Evolutionary conservation across 192 early-diverging fungal species (phyloP).

Genomic region (Blastocladiella britannica): DNA sequence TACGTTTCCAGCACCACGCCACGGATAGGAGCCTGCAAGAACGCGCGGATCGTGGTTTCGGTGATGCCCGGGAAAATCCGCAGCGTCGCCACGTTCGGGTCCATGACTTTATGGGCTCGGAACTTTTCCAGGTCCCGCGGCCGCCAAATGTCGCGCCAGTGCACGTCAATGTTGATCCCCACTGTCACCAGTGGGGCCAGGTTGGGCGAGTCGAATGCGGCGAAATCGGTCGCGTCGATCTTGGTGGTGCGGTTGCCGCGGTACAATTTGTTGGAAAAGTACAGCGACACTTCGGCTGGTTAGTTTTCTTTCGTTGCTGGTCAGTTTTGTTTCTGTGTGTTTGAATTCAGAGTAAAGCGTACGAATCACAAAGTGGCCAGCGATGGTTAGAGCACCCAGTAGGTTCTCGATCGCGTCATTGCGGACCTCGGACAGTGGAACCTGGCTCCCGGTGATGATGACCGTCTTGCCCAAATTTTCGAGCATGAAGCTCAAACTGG

Average conservation of each 20-base stretch:
- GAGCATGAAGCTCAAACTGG: slow-evolving; percentile 79
- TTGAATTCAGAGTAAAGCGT: neutral
- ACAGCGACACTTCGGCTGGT: slow-evolving; percentile 73
- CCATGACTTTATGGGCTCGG: slow-evolving; percentile 61
- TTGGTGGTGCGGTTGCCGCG: slow-evolving; percentile 75
- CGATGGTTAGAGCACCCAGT: slow-evolving; percentile 85
- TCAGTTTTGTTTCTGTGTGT: too few relatives aligned
- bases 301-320: too few relatives aligned
- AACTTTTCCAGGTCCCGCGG: slow-evolving; percentile 71
- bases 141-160: slow-evolving; percentile 67
- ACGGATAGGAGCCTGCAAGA: slow-evolving; percentile 60
- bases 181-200: slow-evolving; percentile 72
- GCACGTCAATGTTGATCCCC: slow-evolving; percentile 90
- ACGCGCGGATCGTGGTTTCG: slow-evolving; percentile 61
- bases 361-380: slow-evolving; percentile 87
- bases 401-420: slow-evolving; percentile 97
- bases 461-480: slow-evolving; percentile 92
- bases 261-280: slow-evolving; percentile 83
- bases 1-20: slow-evolving; percentile 92
- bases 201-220: slow-evolving; percentile 76
- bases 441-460: slow-evolving; percentile 92
- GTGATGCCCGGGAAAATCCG: slow-evolving; percentile 90
- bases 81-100: slow-evolving; percentile 67
- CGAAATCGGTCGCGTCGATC: slow-evolving; percentile 56
- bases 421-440: slow-evolving; percentile 87